A percentile compares a stretch with the other conserved stretches of the same genome.
Evolutionary conservation across 345 rosid genomes (phyloP).

Genomic region (Physaria fendleri): DNA sequence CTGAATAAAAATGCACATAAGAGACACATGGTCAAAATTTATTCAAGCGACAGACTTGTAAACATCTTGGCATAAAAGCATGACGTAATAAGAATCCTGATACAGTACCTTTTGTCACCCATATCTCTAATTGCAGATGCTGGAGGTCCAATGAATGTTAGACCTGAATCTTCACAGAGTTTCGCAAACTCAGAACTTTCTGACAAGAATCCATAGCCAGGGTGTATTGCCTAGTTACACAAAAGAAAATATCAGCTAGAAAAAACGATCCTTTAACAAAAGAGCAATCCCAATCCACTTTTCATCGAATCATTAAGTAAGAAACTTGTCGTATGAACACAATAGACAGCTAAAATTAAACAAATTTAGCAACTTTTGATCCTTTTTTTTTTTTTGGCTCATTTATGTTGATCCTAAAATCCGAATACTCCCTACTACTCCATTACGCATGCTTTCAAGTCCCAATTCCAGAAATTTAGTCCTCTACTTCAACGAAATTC

Average conservation of each 20-base stretch:
- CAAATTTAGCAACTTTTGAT: too few species aligned
- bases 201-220: constrained; percentile 88
- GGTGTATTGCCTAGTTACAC: constrained; percentile 69
- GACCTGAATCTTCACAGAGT: constrained; percentile 73
- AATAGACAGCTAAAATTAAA: too few species aligned
- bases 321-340: not conserved
- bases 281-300: not conserved
- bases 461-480: not conserved
- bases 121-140: constrained; percentile 88
- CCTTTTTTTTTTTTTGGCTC: too few species aligned
- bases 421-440: not conserved
- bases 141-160: constrained; percentile 86
- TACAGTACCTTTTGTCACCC: constrained; percentile 88
- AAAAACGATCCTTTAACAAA: not conserved
- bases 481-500: not conserved
- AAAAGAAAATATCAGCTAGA: constrained; percentile 20
- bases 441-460: not conserved
- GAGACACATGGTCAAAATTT: not conserved
- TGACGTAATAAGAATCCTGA: not conserved
- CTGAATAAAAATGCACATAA: constrained; percentile 35
- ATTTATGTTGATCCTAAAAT: not conserved
- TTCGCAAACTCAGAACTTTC: constrained; percentile 80
- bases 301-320: not conserved
- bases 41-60: not conserved
- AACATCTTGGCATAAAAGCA: not conserved